These are phyloP conservation scores for Syzygium jambos DNA, from an alignment of 345 rosid species.

Conservation along the genomic window DNA sequence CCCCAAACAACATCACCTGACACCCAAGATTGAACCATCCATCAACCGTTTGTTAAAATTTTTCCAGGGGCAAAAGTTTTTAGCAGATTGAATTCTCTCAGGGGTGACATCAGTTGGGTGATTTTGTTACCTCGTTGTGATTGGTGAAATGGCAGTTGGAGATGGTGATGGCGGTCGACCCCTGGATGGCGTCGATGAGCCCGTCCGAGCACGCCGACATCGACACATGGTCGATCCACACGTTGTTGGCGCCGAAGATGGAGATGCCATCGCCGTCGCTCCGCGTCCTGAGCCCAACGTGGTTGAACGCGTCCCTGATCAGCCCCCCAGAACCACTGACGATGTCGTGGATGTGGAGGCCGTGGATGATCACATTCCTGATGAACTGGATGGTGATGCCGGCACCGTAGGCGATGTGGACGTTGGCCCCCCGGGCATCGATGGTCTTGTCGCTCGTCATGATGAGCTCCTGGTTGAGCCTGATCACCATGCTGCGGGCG, in stretches of 20 bases:
- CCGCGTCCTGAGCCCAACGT: constrained; percentile 41
- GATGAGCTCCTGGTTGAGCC: constrained; percentile 54
- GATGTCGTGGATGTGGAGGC: constrained; percentile 53
- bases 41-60: not conserved
- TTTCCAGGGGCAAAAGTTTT: not conserved
- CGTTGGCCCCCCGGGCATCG: constrained; percentile 61
- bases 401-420: constrained; percentile 55
- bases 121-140: constrained; percentile 51
- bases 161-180: constrained; percentile 70
- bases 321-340: constrained; percentile 37
- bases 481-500: constrained; percentile 48
- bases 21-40: not conserved
- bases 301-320: constrained; percentile 52
- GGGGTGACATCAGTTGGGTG: not conserved
- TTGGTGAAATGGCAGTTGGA: constrained; percentile 73
- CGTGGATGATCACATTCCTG: constrained; percentile 56
- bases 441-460: constrained; percentile 63
- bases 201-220: constrained; percentile 61
- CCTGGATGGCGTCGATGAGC: constrained; percentile 59
- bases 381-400: constrained; percentile 55
- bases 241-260: constrained; percentile 41
- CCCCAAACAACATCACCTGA: constrained; percentile 70
- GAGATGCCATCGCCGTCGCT: constrained; percentile 87
- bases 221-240: constrained; percentile 84
- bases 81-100: not conserved